Percentiles rank a stretch among this genome's conserved stretches.
Conservation (phyloP, 1,284 basidiomycete species). For the Termitomyces sp. region DNA sequence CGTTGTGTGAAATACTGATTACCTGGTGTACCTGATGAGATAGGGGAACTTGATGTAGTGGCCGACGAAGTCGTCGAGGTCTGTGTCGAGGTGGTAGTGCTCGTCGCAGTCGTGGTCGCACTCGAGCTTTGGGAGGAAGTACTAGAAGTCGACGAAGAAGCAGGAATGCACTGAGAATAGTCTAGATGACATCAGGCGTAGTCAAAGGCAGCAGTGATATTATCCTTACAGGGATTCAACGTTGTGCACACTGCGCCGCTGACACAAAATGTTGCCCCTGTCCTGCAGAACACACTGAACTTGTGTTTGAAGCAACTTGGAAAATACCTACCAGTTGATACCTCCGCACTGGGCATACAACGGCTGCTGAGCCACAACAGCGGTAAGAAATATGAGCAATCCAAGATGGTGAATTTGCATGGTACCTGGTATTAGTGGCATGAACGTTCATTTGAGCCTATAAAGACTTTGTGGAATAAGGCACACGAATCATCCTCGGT, state of each 20-base stretch:
- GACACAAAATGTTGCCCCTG: constrained; percentile 40
- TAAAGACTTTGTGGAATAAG: constrained; percentile 1
- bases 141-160: constrained; percentile 14
- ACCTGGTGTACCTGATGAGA: constrained; percentile 20
- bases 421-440: not conserved
- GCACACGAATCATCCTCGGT: constrained; percentile 14
- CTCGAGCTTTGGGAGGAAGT: constrained; percentile 8
- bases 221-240: constrained; percentile 36
- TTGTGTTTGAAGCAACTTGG: not conserved
- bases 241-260: constrained; percentile 35
- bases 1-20: not conserved
- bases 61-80: constrained; percentile 6
- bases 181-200: constrained; percentile 23
- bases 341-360: constrained; percentile 45
- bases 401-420: constrained; percentile 17
- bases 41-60: constrained; percentile 19
- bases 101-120: constrained; percentile 7
- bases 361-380: constrained; percentile 26
- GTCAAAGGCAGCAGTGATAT: not conserved
- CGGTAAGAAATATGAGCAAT: constrained; percentile 19
- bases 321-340: constrained; percentile 37
- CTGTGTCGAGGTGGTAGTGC: constrained; percentile 17
- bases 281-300: constrained; percentile 25
- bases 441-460: constrained; percentile 7
- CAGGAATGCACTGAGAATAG: constrained; percentile 45